These are phyloP conservation scores for Lasiosphaeris hirsuta DNA, from an alignment of 495 filamentous ascomycete species.

Conservation along the genomic window DNA sequence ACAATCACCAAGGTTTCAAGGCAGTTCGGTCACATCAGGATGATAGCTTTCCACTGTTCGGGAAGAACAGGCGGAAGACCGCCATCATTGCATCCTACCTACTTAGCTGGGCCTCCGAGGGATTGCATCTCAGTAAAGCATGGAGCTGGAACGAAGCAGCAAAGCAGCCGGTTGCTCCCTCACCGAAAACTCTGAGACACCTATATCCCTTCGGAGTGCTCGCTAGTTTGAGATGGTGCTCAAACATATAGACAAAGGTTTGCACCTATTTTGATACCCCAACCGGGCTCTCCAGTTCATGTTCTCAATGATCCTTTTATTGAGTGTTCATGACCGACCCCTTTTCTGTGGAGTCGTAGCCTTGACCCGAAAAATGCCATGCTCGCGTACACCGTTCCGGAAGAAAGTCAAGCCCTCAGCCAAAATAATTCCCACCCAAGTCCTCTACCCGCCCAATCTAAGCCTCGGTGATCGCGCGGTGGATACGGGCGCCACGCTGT, in stretches of 20 bases:
- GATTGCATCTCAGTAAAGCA: no score
- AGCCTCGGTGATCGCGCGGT: slow-evolving; percentile 75
- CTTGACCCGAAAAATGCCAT: slow-evolving; percentile 41
- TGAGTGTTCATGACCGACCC: slow-evolving; percentile 38
- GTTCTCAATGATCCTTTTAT: slow-evolving; percentile 35
- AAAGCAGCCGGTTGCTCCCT: no score
- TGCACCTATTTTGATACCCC: slow-evolving; percentile 21
- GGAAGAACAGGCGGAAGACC: no score
- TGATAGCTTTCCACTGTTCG: no score
- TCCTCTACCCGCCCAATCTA: slow-evolving; percentile 41
- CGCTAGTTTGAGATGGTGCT: not conserved
- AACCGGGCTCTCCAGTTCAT: slow-evolving; percentile 17
- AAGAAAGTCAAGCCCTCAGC: slow-evolving; percentile 39
- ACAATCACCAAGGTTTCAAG: no score
- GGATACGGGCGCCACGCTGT: slow-evolving; percentile 79
- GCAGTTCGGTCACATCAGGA: no score
- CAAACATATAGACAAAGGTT: slow-evolving; percentile 18
- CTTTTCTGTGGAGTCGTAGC: slow-evolving; percentile 37
- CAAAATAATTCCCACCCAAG: slow-evolving; percentile 26
- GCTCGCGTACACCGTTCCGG: slow-evolving; percentile 41
- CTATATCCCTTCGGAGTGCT: no score
- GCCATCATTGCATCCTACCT: no score
- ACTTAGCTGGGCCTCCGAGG: no score
- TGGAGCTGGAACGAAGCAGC: no score
- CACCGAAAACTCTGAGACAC: no score